Percentiles rank a stretch among this genome's conserved stretches.
Conservation (phyloP, 23 red algal genomes). For the Chondrus crispus region DNA sequence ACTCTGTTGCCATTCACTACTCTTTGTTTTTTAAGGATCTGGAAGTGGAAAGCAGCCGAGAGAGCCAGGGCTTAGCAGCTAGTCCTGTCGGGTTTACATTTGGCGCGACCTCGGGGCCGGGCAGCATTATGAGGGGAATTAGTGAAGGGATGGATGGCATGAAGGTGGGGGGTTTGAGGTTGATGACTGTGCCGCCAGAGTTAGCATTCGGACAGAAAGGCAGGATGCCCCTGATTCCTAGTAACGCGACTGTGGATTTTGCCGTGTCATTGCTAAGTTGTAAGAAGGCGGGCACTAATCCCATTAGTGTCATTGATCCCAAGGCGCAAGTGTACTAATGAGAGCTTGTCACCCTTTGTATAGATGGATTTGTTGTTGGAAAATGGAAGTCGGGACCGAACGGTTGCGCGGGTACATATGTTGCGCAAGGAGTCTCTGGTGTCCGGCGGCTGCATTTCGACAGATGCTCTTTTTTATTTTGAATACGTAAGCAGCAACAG, state of each 20-base stretch:
- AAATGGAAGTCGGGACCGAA: too few relatives aligned
- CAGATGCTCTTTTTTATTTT: too few relatives aligned
- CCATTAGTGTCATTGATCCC: conserved; percentile 38
- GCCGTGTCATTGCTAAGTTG: conserved; percentile 60
- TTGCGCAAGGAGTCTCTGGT: too few relatives aligned
- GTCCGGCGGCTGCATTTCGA: too few relatives aligned
- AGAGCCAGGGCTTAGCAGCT: conserved; percentile 79
- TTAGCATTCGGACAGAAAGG: conserved; percentile 70
- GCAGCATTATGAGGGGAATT: conserved; percentile 53
- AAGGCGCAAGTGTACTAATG: conserved; percentile 46
- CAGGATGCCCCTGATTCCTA: conserved; percentile 66
- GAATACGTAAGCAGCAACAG: too few relatives aligned
- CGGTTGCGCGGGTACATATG: too few relatives aligned
- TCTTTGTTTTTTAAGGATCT: conserved; percentile 70
- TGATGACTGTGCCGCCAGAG: conserved; percentile 76
- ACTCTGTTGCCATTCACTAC: conserved; percentile 83
- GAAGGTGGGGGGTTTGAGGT: conserved; percentile 82
- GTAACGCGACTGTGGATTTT: conserved; percentile 74
- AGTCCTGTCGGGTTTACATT: conserved; percentile 73
- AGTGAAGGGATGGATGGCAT: conserved; percentile 82
- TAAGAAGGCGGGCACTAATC: conserved; percentile 51
- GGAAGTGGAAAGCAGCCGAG: conserved; percentile 76
- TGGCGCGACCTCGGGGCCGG: conserved; percentile 67
- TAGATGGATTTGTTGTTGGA: too few relatives aligned
- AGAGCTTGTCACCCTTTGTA: too few relatives aligned